These are phyloP conservation scores for Prunus persica DNA, from an alignment of 306 rosid genomes.

Conservation along the genomic window Prunus_persica_NCBIv2 NC_034016.1:17622501-17623000, in stretches of 20 bases:
- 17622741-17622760: conserved; percentile 65
- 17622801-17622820: conserved; percentile 63
- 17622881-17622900: conserved; percentile 69
- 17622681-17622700: conserved; percentile 68
- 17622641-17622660: conserved; percentile 32
- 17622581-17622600: too few relatives aligned
- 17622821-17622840: conserved; percentile 77
- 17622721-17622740: conserved; percentile 49
- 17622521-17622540: not conserved
- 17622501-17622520: not conserved
- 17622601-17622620: too few relatives aligned
- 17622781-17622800: conserved; percentile 69
- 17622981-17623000: conserved; percentile 89
- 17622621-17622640: too few relatives aligned
- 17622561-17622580: not conserved
- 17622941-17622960: conserved; percentile 78
- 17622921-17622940: conserved; percentile 67
- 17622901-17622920: conserved; percentile 98
- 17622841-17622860: conserved; percentile 92
- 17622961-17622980: conserved; percentile 81
- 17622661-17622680: conserved; percentile 77
- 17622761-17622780: conserved; percentile 52
- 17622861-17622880: conserved; percentile 79
- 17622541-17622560: not conserved
- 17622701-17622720: conserved; percentile 70